phyloP scores from a whole-genome alignment of 371 early-diverging fungal genomes.

The Nematocida minor region DNA sequence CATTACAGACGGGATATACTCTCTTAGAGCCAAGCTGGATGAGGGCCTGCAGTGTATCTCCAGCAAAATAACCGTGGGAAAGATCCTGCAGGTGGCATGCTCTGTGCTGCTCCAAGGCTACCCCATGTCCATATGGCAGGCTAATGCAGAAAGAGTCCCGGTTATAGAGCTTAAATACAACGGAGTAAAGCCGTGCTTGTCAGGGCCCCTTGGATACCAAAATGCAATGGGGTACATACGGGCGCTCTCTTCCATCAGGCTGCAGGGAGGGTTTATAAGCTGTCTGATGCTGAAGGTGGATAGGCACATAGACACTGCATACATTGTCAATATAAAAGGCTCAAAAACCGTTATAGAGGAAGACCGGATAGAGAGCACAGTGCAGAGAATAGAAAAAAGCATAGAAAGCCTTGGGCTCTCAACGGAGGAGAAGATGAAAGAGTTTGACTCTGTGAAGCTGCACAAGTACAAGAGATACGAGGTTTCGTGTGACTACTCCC shows the following conservation, averaged over 20 bases:
- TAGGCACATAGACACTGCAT: neutral
- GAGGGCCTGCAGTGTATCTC: neutral
- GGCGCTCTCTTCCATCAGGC: neutral
- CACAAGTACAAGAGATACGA: slow-evolving; percentile 26
- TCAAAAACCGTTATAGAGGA: slow-evolving; percentile 40
- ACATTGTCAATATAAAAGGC: slow-evolving; percentile 31
- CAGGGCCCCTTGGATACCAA: slow-evolving; percentile 40
- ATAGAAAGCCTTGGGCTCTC: slow-evolving; percentile 3
- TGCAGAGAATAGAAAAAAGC: slow-evolving; percentile 4
- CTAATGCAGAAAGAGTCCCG: neutral
- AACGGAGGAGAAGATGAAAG: neutral
- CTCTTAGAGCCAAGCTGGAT: slow-evolving; percentile 2
- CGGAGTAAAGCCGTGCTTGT: slow-evolving; percentile 35
- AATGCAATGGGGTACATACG: slow-evolving; percentile 8
- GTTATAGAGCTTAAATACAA: slow-evolving; percentile 33
- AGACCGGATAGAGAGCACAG: neutral
- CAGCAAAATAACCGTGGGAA: neutral
- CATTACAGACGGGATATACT: slow-evolving; percentile 33
- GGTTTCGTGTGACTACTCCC: slow-evolving; percentile 5
- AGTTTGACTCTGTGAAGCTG: neutral
- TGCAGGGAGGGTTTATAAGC: slow-evolving; percentile 5
- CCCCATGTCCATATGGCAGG: slow-evolving; percentile 1
- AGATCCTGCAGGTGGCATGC: slow-evolving; percentile 34
- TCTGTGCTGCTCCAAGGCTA: neutral
- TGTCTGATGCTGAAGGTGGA: slow-evolving; percentile 19